Evolutionary conservation across 306 rosid species (phyloP).

Genomic region (Delonix regia): DNA sequence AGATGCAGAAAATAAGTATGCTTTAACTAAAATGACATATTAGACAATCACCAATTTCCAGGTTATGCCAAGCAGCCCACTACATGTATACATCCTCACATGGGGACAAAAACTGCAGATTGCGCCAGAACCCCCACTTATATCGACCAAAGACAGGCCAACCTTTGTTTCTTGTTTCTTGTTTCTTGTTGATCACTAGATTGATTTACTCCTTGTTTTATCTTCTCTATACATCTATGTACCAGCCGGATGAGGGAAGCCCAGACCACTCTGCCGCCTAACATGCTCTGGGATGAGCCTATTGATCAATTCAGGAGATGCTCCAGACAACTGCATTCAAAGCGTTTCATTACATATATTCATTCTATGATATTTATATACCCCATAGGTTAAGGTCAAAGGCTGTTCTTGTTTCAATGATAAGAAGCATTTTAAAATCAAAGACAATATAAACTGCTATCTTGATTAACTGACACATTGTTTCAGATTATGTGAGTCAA

Average conservation of each 20-base stretch:
- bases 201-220: slow-evolving; percentile 44
- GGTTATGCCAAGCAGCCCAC: slow-evolving; percentile 57
- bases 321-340: slow-evolving; percentile 70
- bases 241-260: slow-evolving; percentile 58
- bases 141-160: slow-evolving; percentile 51
- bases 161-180: slow-evolving; percentile 51
- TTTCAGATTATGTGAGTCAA: not conserved
- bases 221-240: slow-evolving; percentile 54
- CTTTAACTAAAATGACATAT: slow-evolving; percentile 51
- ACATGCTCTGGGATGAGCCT: slow-evolving; percentile 88
- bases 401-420: not conserved
- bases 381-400: not conserved
- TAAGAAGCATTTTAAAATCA: slow-evolving; percentile 1
- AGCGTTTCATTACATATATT: slow-evolving; percentile 21
- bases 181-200: slow-evolving; percentile 48
- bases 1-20: slow-evolving; percentile 38
- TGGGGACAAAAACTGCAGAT: slow-evolving; percentile 54
- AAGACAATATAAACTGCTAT: not conserved
- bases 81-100: slow-evolving; percentile 63
- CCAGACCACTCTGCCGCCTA: slow-evolving; percentile 64
- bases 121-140: slow-evolving; percentile 52
- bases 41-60: slow-evolving; percentile 52
- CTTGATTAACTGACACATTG: not conserved
- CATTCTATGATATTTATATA: not conserved
- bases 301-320: slow-evolving; percentile 69